Percentiles rank a stretch among this genome's conserved stretches.
These are phyloP conservation scores for Camelina laxa DNA, from an alignment of 345 rosid genomes.

Conservation along the genomic window DNA sequence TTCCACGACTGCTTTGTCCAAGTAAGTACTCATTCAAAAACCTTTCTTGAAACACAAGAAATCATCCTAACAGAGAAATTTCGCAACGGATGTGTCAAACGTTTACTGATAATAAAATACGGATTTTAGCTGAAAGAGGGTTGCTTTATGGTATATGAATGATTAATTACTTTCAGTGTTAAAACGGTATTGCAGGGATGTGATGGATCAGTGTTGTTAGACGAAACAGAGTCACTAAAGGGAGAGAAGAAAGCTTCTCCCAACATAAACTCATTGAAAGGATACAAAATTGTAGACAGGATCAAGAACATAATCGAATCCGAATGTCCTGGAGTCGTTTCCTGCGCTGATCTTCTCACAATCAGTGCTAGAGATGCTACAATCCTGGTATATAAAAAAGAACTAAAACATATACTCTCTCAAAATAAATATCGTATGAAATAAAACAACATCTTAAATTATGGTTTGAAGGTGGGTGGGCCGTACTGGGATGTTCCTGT, in stretches of 20 bases:
- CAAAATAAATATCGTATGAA: neutral
- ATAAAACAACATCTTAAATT: neutral
- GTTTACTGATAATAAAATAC: neutral
- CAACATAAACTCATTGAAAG: constrained; percentile 61
- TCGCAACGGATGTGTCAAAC: neutral
- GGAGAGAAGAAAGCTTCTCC: constrained; percentile 82
- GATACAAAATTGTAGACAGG: constrained; percentile 68
- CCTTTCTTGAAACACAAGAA: constrained; percentile 22
- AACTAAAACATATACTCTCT: neutral
- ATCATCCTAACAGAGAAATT: neutral
- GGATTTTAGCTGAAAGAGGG: neutral
- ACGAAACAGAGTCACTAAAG: constrained; percentile 63
- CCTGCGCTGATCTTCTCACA: constrained; percentile 92
- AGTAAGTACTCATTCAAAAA: constrained; percentile 45
- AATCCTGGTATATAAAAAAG: constrained; percentile 58
- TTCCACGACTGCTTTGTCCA: constrained; percentile 95
- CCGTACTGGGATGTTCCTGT: constrained; percentile 95
- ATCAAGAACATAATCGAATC: constrained; percentile 92
- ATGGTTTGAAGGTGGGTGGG: constrained; percentile 73
- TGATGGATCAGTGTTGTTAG: constrained; percentile 85
- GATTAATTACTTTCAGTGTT: neutral
- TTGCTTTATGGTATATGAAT: neutral
- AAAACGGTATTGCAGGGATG: constrained; percentile 65
- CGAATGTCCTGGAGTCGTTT: constrained; percentile 85
- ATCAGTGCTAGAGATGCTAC: constrained; percentile 90